Conservation (phyloP, 139 green algal species). For the Raphidocelis subcapitata region DNA sequence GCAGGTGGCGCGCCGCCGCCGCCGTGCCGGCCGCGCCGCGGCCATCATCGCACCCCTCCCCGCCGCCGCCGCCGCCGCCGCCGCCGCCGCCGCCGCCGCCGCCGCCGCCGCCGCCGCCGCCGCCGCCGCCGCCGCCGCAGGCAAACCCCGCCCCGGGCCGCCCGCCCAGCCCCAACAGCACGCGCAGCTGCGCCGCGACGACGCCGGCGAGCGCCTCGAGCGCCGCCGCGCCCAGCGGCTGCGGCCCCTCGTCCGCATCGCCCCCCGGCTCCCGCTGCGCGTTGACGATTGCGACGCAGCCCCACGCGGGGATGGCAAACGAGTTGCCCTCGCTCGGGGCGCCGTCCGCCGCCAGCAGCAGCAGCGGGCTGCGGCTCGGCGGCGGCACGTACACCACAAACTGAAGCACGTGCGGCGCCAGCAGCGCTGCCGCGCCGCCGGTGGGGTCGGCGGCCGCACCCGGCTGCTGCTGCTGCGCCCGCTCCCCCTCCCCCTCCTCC, state of each 20-base stretch:
- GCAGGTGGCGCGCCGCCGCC: background rate
- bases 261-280: background rate
- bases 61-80: background rate
- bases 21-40: background rate
- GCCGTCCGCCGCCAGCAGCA: constrained; percentile 32
- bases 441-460: background rate
- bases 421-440: constrained; percentile 4
- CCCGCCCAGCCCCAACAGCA: constrained; percentile 36
- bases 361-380: constrained; percentile 32
- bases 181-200: constrained; percentile 37
- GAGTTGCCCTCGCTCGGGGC: constrained; percentile 29
- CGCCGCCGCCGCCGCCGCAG: background rate
- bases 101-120: background rate
- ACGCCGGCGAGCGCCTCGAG: constrained; percentile 23
- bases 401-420: constrained; percentile 45
- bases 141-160: no score
- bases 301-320: constrained; percentile 54
- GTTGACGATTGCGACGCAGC: constrained; percentile 48
- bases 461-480: background rate
- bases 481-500: background rate
- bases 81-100: background rate
- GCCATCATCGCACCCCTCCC: background rate
- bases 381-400: constrained; percentile 53
- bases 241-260: background rate
- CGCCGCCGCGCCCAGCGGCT: background rate